Percentiles rank a stretch among this genome's conserved stretches.
phyloP scores from a whole-genome alignment of 805 yeast genomes.

The Metschnikowia arizonensis region DNA sequence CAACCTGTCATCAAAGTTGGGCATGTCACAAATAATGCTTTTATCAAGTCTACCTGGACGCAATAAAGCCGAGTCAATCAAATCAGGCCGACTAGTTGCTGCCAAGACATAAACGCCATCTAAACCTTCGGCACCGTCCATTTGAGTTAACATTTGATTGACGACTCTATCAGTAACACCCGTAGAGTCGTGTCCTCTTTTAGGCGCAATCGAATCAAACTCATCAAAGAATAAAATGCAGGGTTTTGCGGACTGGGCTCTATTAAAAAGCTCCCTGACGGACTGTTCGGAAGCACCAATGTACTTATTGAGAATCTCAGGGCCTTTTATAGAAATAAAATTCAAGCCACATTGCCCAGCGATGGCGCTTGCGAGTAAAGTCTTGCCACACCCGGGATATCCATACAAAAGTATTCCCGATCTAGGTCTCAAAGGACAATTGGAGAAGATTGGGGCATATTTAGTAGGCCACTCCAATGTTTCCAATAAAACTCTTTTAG shows the following conservation, averaged over 20 bases:
- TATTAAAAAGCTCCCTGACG: conserved; percentile 85
- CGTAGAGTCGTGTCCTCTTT: conserved; percentile 95
- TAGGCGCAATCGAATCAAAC: conserved; percentile 95
- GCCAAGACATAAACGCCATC: conserved; percentile 97
- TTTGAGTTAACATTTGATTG: conserved; percentile 92
- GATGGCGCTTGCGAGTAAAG: conserved; percentile 86
- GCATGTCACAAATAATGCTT: conserved; percentile 86
- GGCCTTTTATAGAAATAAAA: conserved; percentile 91
- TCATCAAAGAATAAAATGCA: conserved; percentile 92
- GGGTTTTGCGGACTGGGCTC: conserved; percentile 93
- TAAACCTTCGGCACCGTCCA: conserved; percentile 98
- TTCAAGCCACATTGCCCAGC: conserved; percentile 92
- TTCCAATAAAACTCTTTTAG: conserved; percentile 72
- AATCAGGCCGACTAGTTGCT: conserved; percentile 93
- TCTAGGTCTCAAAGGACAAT: conserved; percentile 80
- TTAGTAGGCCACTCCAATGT: conserved; percentile 97
- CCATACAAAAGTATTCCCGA: conserved; percentile 91
- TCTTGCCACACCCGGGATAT: conserved; percentile 97
- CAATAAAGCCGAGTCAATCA: conserved; percentile 88
- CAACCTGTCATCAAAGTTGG: conserved; percentile 61
- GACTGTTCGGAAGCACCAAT: conserved; percentile 97
- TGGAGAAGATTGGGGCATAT: conserved; percentile 90
- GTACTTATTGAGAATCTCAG: conserved; percentile 90
- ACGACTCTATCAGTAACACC: conserved; percentile 98
- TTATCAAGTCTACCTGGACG: conserved; percentile 97